Evolutionary conservation across 1,139 yeast genomes (phyloP).

Genomic region (Entelexis sorbosivorans): DNA sequence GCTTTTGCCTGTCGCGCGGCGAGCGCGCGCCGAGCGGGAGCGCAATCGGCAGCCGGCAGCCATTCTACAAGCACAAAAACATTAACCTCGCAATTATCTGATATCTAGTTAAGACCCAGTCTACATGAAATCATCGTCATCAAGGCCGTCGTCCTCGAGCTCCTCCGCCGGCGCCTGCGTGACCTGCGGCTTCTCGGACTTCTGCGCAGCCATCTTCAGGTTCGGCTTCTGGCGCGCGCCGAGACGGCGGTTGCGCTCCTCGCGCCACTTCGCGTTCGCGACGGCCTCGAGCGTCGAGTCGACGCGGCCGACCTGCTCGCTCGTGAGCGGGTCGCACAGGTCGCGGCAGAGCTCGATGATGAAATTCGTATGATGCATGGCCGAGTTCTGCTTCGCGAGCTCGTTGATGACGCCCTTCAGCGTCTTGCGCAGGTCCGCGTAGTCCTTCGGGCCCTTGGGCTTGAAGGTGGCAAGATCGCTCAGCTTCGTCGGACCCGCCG

Average conservation of each 20-base stretch:
- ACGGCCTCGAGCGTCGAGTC: conserved; percentile 73
- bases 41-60: too few relatives aligned
- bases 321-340: conserved; percentile 62
- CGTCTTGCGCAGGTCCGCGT: conserved; percentile 71
- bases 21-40: too few relatives aligned
- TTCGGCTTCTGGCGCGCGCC: conserved; percentile 90
- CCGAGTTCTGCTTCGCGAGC: conserved; percentile 42
- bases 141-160: conserved; percentile 42
- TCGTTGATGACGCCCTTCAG: conserved; percentile 55
- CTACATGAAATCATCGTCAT: conserved; percentile 84
- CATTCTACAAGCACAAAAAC: background rate
- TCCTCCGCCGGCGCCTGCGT: conserved; percentile 37
- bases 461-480: conserved; percentile 44
- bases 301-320: conserved; percentile 78
- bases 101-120: background rate
- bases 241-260: conserved; percentile 91
- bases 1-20: too few relatives aligned
- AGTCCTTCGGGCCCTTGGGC: conserved; percentile 72
- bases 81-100: background rate
- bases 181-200: conserved; percentile 53
- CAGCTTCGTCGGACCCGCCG: conserved; percentile 35
- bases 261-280: conserved; percentile 75
- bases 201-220: conserved; percentile 62
- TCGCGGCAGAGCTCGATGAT: conserved; percentile 83
- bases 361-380: conserved; percentile 58